Conservation (phyloP, 495 filamentous ascomycete genomes). For the Echria macrotheca region DNA sequence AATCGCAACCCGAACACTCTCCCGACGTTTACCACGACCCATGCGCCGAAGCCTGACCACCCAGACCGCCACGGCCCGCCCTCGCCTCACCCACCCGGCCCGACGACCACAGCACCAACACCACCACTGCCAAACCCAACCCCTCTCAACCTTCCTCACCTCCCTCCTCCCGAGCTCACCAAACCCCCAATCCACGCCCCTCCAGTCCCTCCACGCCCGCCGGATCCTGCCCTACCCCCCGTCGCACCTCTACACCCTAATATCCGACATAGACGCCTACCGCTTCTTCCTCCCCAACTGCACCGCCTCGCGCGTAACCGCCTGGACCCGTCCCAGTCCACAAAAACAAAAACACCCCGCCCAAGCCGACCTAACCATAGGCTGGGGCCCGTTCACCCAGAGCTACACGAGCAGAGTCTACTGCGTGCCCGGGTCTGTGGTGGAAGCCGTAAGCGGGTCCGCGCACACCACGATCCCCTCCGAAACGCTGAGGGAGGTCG, state of each 20-base stretch:
- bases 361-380: constrained; percentile 73
- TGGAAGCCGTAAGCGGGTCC: constrained; percentile 75
- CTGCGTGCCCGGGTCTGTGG: constrained; percentile 59
- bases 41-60: no score
- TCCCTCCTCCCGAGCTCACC: constrained; percentile 13
- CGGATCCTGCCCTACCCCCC: constrained; percentile 77
- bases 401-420: constrained; percentile 69
- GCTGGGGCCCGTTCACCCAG: constrained; percentile 78
- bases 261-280: constrained; percentile 82
- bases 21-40: no score
- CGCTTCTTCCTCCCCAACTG: constrained; percentile 82
- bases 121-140: background rate
- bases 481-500: constrained; percentile 34
- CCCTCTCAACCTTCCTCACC: constrained; percentile 14
- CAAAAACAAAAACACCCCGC: constrained; percentile 51
- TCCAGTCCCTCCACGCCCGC: constrained; percentile 56
- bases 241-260: constrained; percentile 65
- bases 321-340: constrained; percentile 33
- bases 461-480: constrained; percentile 36
- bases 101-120: no score
- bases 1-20: no score
- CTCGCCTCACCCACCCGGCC: no score
- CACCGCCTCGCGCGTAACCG: constrained; percentile 61
- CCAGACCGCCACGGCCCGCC: no score
- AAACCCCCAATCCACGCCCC: background rate